Evolutionary conservation across 2,329 filamentous ascomycete genomes (phyloP), one percentile per base, ranked within the genome.

Genomic region (Calonectria naviculata): DNA sequence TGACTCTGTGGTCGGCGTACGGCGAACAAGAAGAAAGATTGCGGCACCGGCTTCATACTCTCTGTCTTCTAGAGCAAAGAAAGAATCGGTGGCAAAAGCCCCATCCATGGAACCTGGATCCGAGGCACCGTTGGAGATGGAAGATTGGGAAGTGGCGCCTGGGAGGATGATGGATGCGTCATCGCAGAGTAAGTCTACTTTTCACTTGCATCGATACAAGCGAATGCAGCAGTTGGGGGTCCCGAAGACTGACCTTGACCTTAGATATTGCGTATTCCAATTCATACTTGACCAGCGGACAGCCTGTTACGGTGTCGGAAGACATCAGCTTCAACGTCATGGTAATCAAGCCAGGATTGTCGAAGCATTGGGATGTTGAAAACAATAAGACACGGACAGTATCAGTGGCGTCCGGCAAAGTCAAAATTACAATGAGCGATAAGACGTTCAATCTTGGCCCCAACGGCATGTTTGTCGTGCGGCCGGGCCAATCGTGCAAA

Each of bases 81-180:
- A 34, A 38, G 31, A n/a, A 2, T 36, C 61, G 4, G 26, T 17
- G 10, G 17, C 46, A 34, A 54, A 52, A n/a, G 24, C 46, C 2
- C 29, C 36, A 29, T 41, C 62, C 2, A 19, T 19, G 1, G 38
- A 38, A 34, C 26, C 31, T 9, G 31, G 15, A 26, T 26, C 36
- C n/a, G 17, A 26, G 31, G 17, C 28, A 13, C 52, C 24, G 24
- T 58, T 83, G 7, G 78, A 84, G 62, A 84, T 86, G 79, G 85
- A 87, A 72, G 79, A 80, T 3, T 87, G 85, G 85, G 86, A 87
- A 74, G 72, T 86, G 54, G 85, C 85, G 0, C 85, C 86, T 1
- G 86, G 86, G 19, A 81, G 83, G 26, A 76, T 85, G 34, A 76
- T 74, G 10, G 79, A 82, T 38, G 71, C 78, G 5, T 67, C 77